These are phyloP conservation scores for Paramecium pentaurelia DNA, from an alignment of 73 alveolate genomes.

Conservation along the genomic window DNA sequence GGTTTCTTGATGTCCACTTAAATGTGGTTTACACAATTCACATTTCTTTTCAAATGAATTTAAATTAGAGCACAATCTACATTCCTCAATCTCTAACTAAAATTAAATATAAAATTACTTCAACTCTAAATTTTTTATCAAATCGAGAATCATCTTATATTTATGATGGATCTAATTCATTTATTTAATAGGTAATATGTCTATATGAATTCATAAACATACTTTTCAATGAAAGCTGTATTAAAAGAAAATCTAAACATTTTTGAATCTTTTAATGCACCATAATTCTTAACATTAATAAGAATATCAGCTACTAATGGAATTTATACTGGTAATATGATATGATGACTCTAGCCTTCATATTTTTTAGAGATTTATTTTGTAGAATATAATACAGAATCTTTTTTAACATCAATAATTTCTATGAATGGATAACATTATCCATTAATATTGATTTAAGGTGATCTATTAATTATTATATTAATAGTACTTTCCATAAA, in stretches of 20 bases:
- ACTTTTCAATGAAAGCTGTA: slow-evolving; percentile 68
- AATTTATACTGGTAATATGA: background rate
- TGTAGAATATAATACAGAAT: slow-evolving; percentile 51
- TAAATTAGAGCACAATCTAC: background rate
- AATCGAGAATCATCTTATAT: slow-evolving; percentile 55
- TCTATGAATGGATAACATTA: slow-evolving; percentile 69
- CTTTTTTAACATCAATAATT: slow-evolving; percentile 63
- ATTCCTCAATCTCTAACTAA: background rate
- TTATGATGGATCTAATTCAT: slow-evolving; percentile 68
- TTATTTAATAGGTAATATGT: background rate
- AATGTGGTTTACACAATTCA: background rate
- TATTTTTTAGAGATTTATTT: slow-evolving; percentile 36
- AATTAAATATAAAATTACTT: background rate
- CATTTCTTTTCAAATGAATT: background rate
- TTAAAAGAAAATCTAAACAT: slow-evolving; percentile 71
- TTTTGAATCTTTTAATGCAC: slow-evolving; percentile 26
- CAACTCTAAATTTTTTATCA: slow-evolving; percentile 44
- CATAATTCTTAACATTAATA: slow-evolving; percentile 21
- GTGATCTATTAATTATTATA: slow-evolving; percentile 39
- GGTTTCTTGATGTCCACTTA: background rate
- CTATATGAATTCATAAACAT: background rate
- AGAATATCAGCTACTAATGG: slow-evolving; percentile 37
- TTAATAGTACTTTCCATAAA: slow-evolving; percentile 46
- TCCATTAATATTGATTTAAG: slow-evolving; percentile 57
- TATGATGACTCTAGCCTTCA: background rate